phyloP scores from a whole-genome alignment of 148 eudicot genomes.

The Gaultheria prostrata region DNA sequence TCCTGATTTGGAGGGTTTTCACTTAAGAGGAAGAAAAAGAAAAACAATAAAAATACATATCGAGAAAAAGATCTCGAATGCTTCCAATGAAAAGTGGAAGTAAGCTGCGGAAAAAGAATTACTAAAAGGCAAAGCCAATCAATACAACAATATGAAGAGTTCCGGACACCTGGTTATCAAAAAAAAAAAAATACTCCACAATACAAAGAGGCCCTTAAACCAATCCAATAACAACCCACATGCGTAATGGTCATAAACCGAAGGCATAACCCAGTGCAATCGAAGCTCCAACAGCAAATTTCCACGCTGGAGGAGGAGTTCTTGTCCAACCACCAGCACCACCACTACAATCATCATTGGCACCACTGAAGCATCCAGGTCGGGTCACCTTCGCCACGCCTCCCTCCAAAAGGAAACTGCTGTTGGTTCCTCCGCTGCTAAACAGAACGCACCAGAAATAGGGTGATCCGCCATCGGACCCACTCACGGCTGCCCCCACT shows the following conservation, averaged over 20 bases:
- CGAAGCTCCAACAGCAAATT: slow-evolving; percentile 30
- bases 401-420: slow-evolving; percentile 60
- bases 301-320: slow-evolving; percentile 29
- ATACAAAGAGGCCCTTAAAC: background rate
- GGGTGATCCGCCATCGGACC: slow-evolving; percentile 73
- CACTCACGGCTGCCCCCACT: slow-evolving; percentile 87
- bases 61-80: background rate
- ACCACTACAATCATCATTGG: slow-evolving; percentile 64
- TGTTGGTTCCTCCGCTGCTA: slow-evolving; percentile 66
- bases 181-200: too few relatives aligned
- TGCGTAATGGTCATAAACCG: slow-evolving; percentile 23
- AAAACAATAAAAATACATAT: background rate
- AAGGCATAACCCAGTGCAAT: slow-evolving; percentile 29
- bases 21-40: too few relatives aligned
- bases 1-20: background rate
- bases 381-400: slow-evolving; percentile 57
- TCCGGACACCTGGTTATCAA: too few relatives aligned
- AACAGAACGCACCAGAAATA: slow-evolving; percentile 93
- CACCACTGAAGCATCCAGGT: slow-evolving; percentile 94
- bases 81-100: background rate
- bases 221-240: slow-evolving; percentile 4
- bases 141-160: background rate
- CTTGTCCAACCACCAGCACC: slow-evolving; percentile 27
- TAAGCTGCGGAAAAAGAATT: background rate
- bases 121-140: background rate